phyloP scores from a whole-genome alignment of 169 alveolate species.

The Plasmodium billcollinsi region DNA sequence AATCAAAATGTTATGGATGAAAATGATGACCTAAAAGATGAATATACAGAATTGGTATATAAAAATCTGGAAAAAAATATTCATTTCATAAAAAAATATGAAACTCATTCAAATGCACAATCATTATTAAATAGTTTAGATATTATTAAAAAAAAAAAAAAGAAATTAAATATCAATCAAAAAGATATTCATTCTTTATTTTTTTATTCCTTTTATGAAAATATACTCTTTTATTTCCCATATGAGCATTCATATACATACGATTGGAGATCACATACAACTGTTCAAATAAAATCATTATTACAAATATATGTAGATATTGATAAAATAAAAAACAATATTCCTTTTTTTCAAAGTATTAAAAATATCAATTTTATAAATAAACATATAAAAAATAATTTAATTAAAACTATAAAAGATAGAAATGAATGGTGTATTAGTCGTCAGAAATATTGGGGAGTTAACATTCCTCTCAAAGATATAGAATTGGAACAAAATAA shows the following conservation, averaged over 20 bases:
- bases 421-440: slow-evolving; percentile 89
- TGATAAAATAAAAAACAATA: slow-evolving; percentile 44
- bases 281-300: slow-evolving; percentile 63
- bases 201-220: slow-evolving; percentile 55
- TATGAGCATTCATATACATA: slow-evolving; percentile 65
- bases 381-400: slow-evolving; percentile 56
- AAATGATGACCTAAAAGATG: slow-evolving; percentile 60
- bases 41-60: slow-evolving; percentile 19
- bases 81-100: slow-evolving; percentile 13
- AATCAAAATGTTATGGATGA: slow-evolving; percentile 65
- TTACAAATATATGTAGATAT: slow-evolving; percentile 71
- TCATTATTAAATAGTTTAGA: not conserved
- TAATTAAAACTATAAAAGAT: slow-evolving; percentile 76
- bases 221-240: slow-evolving; percentile 64
- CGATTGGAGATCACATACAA: slow-evolving; percentile 73
- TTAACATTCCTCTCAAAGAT: slow-evolving; percentile 80
- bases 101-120: not conserved
- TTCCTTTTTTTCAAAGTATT: slow-evolving; percentile 40
- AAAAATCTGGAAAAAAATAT: not conserved
- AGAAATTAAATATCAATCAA: slow-evolving; percentile 44
- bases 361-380: slow-evolving; percentile 77
- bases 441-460: slow-evolving; percentile 90
- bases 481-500: not conserved
- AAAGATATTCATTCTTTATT: slow-evolving; percentile 36
- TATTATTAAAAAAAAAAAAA: not conserved